Conservation (phyloP, 2,329 filamentous ascomycete genomes). For the Chrysoporthe austroafricana region DNA sequence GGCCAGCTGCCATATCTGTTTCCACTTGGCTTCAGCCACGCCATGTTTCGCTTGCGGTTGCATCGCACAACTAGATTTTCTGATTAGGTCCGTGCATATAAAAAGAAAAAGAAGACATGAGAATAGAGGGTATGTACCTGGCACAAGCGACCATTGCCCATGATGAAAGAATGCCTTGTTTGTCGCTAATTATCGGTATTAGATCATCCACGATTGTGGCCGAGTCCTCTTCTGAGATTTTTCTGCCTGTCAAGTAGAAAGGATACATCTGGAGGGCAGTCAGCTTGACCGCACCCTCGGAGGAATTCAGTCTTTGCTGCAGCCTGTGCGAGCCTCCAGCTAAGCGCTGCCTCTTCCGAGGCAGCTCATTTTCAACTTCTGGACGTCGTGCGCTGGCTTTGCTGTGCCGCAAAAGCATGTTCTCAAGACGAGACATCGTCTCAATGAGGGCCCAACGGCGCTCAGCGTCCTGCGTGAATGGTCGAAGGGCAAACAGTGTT, state of each 20-base stretch:
- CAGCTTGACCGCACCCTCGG: constrained; percentile 48
- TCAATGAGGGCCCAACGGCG: constrained; percentile 64
- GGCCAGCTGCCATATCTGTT: constrained; percentile 75
- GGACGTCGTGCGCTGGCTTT: constrained; percentile 32
- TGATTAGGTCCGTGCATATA: neutral
- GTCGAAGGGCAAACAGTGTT: constrained; percentile 56
- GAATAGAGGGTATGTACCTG: constrained; percentile 60
- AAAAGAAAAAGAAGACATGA: neutral
- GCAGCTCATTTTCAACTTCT: constrained; percentile 49
- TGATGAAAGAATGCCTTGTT: constrained; percentile 66
- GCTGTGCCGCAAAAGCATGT: constrained; percentile 43
- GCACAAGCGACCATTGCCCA: constrained; percentile 87
- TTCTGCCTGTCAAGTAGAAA: constrained; percentile 55
- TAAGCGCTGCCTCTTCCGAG: constrained; percentile 57
- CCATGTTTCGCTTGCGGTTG: constrained; percentile 45
- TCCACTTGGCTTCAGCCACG: constrained; percentile 62
- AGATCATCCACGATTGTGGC: constrained; percentile 62
- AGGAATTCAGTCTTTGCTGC: constrained; percentile 51
- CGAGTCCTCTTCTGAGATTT: constrained; percentile 55
- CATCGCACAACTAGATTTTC: constrained; percentile 47
- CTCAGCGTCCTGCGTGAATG: constrained; percentile 58
- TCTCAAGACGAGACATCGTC: constrained; percentile 61
- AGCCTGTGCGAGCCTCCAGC: constrained; percentile 49
- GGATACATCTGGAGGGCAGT: constrained; percentile 62
- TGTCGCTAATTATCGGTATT: constrained; percentile 65